phyloP scores from a whole-genome alignment of 164 flowering plant species.

The Santalum album region DNA sequence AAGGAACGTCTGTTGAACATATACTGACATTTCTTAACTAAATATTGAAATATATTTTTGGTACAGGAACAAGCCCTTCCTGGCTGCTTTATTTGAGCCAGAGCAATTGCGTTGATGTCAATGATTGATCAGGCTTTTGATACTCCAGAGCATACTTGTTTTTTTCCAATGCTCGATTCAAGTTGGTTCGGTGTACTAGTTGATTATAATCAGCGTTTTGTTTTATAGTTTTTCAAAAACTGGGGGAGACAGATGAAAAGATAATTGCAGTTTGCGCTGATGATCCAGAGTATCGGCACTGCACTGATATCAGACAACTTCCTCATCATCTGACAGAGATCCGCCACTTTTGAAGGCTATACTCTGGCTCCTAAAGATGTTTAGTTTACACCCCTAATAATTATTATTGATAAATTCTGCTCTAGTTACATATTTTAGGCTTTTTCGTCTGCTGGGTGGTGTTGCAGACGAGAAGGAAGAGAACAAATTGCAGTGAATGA shows the following conservation, averaged over 20 bases:
- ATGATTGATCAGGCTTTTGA: slow-evolving; percentile 49
- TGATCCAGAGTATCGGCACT: slow-evolving; percentile 68
- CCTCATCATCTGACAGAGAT: slow-evolving; percentile 65
- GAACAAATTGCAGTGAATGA: slow-evolving; percentile 60
- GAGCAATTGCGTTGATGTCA: slow-evolving; percentile 64
- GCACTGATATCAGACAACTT: slow-evolving; percentile 49
- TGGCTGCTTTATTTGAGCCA: slow-evolving; percentile 59
- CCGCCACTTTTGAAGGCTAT: slow-evolving; percentile 73
- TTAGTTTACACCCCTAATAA: too few relatives aligned
- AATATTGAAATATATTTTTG: background rate
- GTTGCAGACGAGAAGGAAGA: slow-evolving; percentile 58
- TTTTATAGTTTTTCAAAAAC: background rate
- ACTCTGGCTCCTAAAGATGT: slow-evolving; percentile 29
- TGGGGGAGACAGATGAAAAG: slow-evolving; percentile 79
- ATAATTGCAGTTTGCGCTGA: slow-evolving; percentile 77
- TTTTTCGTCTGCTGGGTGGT: background rate
- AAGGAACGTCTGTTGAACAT: too few relatives aligned
- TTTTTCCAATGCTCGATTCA: background rate
- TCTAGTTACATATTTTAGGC: too few relatives aligned
- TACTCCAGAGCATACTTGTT: background rate
- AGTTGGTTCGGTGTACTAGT: too few relatives aligned
- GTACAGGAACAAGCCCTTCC: slow-evolving; percentile 65
- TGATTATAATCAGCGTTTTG: too few relatives aligned
- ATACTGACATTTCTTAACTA: too few relatives aligned
- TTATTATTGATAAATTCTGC: too few relatives aligned